phyloP scores from a whole-genome alignment of 306 rosid genomes.

The Fragaria vesca region DNA sequence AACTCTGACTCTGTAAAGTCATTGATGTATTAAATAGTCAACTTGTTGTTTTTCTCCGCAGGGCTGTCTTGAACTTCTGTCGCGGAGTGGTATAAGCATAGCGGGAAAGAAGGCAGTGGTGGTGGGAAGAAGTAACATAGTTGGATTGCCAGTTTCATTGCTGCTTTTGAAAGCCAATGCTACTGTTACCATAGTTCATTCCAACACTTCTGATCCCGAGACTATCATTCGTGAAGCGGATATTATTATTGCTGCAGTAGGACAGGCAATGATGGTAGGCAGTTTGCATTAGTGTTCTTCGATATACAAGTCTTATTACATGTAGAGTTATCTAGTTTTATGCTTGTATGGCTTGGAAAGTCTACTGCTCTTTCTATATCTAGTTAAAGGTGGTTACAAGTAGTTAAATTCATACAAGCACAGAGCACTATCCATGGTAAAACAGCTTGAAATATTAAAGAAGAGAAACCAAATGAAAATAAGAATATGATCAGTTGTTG shows the following conservation, averaged over 20 bases:
- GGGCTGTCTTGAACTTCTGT: slow-evolving; percentile 88
- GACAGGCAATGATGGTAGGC: slow-evolving; percentile 79
- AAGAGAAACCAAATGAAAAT: slow-evolving; percentile 1
- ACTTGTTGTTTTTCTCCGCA: slow-evolving; percentile 24
- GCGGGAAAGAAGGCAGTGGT: slow-evolving; percentile 87
- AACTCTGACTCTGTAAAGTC: slow-evolving; percentile 7
- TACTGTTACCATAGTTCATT: slow-evolving; percentile 75
- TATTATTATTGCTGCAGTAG: slow-evolving; percentile 91
- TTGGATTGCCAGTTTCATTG: slow-evolving; percentile 83
- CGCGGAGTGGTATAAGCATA: slow-evolving; percentile 65
- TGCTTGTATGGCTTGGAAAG: slow-evolving; percentile 3
- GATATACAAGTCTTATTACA: not conserved
- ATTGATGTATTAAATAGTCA: not conserved
- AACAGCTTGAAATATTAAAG: not conserved
- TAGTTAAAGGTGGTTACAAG: not conserved
- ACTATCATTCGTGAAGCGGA: slow-evolving; percentile 71
- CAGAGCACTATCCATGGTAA: slow-evolving; percentile 2
- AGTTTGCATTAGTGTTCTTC: slow-evolving; percentile 10
- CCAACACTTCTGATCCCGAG: slow-evolving; percentile 65
- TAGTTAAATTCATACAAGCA: not conserved
- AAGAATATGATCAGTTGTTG: not conserved
- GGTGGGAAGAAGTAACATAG: slow-evolving; percentile 95
- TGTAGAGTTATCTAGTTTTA: not conserved
- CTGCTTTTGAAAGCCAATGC: slow-evolving; percentile 89
- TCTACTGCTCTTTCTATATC: not conserved